Base-by-base conservation (phyloP, 2,329 filamentous ascomycete genomes). In the Aspergillus sp. region DNA sequence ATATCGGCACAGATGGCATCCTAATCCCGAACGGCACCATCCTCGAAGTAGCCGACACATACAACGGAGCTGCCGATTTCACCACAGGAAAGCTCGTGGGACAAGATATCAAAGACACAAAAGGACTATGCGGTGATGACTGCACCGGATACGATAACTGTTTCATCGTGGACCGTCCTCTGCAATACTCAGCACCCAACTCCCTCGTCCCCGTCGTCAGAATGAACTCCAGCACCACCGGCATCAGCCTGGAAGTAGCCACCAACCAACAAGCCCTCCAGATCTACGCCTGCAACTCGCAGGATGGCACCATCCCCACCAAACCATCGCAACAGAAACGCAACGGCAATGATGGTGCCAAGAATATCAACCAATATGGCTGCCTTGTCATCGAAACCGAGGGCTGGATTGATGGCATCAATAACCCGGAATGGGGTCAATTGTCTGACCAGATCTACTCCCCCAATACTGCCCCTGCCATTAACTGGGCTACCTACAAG, bases 391-490 rank as follows among this genome's bases (percentile, higher is more conserved):
- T 96, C 66, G 91, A 96, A 71, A 88, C 93, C 9, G 81, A 96
- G 74, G 90, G 93, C 65, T 96, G 83, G 80, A 95, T 96, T 60
- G 90, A 95, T 62, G 90, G 78, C 27, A 93, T 97, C 70, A 96
- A 95, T 70, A 80, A 94, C 56, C 90, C 90, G 0, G 80, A 89
- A 66, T 96, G 91, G 91, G 82, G 82, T 46, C 79, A 90, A 43
- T 68, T 58, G 28, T 43, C 57, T 1, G 64, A 63, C 49, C 66
- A 71, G 57, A 59, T 73, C 47, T 72, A 64, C 47, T 62, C 65
- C 6, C 66, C 68, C 10, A 56, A 61, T 27, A 64, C 67, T 34
- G 62, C 54, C 1, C 69, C 70, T 7, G 61, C 61, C 5, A 50
- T 72, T 12, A 72, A 72, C 52, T 66, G 58, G 58, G 69, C 69